These are phyloP conservation scores for Ambrosiella xylebori DNA, from an alignment of 2,329 filamentous ascomycete genomes.

Conservation along the genomic window DNA sequence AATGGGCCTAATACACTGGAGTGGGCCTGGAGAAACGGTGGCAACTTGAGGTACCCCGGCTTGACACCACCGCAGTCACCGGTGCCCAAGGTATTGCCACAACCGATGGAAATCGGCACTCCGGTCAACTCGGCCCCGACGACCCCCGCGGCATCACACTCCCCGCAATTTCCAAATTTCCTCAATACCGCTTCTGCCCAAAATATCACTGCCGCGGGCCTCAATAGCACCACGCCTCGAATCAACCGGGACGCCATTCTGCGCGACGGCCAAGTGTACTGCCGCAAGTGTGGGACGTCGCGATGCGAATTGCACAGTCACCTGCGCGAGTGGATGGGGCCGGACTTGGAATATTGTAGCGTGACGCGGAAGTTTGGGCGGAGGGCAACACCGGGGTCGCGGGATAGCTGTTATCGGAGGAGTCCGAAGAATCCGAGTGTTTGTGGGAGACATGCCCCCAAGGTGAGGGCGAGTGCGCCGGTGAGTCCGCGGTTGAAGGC, in stretches of 20 bases:
- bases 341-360: conserved; percentile 40
- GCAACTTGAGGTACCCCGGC: conserved; percentile 22
- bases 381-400: conserved; percentile 28
- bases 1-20: conserved; percentile 45
- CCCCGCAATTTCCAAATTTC: conserved; percentile 7
- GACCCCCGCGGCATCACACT: conserved; percentile 2
- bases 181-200: conserved; percentile 3
- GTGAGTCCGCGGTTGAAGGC: conserved; percentile 6
- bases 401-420: conserved; percentile 38
- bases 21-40: conserved; percentile 43
- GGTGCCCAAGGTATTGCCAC: conserved; percentile 6
- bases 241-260: conserved; percentile 29
- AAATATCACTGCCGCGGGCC: conserved; percentile 2
- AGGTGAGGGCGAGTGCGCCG: conserved; percentile 9
- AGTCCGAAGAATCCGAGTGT: conserved; percentile 40
- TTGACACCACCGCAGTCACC: conserved; percentile 9
- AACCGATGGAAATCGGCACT: not conserved
- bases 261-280: conserved; percentile 41
- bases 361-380: conserved; percentile 40
- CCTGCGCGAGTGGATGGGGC: conserved; percentile 41
- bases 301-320: conserved; percentile 48
- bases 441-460: conserved; percentile 35
- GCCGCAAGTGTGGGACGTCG: conserved; percentile 42
- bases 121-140: not conserved
- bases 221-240: conserved; percentile 11